Base-by-base conservation (phyloP, 2,329 filamentous ascomycete species). In the Neurospora sp. region DNA sequence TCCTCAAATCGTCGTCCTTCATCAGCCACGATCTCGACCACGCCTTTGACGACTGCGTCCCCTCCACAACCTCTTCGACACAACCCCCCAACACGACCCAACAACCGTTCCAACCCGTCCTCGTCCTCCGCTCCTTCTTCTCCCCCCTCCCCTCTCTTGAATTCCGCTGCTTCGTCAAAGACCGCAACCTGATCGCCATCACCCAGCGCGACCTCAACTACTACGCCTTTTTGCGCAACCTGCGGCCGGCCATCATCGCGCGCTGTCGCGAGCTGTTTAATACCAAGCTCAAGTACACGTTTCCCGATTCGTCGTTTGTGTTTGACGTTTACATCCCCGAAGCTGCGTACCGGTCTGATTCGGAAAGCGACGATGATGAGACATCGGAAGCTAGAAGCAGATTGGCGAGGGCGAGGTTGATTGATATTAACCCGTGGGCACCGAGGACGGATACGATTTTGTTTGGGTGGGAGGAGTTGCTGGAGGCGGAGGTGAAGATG, bases 341-440 rank as follows among this genome's bases (percentile, higher is more conserved):
- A 72, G 86, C 81, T 6, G 79, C 82, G 65, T 75, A 74, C 39
- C n/a, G 52, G 12, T 62, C 52, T 0, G 86, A 76, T 80, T 73
- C 79, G 17, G 79, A 89, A 15, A 79, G 82, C 36, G 84, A 85
- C 37, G 83, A 79, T 38, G 28, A 52, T 0, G 68, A 57, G 1
- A 38, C 33, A 0, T 33, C 68, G 2, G 85, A 71, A 82, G 71
- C 71, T 12, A 70, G 88, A 2, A 78, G 81, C 69, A 77, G 91
- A 1, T 86, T 96, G 69, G 88, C 92, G 67, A 86, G 88, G 66
- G 92, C 96, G 2, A 91, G 93, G 82, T 83, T 99, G 11, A 90
- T 99, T 67, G 96, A 99, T 78, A 91, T 99, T 77, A 98, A 98
- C 77, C 93, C 96, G 0, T 99, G 95, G 92, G 95, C 95, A 0